Evolutionary conservation across 805 yeast genomes (phyloP).

Genomic region (Yamadazyma ubonensis): DNA sequence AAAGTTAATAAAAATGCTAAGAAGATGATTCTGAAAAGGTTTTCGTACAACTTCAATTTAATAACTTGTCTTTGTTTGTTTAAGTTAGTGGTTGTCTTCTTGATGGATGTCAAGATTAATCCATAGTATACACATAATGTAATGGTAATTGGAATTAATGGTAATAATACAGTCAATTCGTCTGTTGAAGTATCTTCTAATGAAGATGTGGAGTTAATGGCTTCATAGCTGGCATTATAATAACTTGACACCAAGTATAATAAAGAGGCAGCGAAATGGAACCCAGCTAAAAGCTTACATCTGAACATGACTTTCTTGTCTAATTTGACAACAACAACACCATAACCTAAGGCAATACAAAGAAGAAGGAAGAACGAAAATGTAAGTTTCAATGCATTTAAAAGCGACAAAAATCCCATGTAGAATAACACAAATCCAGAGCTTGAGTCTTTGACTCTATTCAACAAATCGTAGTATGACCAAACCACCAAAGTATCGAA

Average conservation of each 20-base stretch:
- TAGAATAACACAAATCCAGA: conserved; percentile 65
- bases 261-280: conserved; percentile 36
- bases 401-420: conserved; percentile 71
- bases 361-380: conserved; percentile 85
- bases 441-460: conserved; percentile 48
- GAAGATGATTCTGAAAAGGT: conserved; percentile 71
- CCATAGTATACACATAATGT: conserved; percentile 73
- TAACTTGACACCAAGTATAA: conserved; percentile 37
- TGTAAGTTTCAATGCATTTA: conserved; percentile 79
- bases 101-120: conserved; percentile 68
- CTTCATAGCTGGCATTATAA: conserved; percentile 24
- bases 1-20: conserved; percentile 68
- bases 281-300: conserved; percentile 42
- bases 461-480: conserved; percentile 86
- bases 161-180: conserved; percentile 47
- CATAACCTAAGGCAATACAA: conserved; percentile 89
- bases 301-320: conserved; percentile 71
- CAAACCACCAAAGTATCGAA: conserved; percentile 83
- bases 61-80: conserved; percentile 87
- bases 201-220: conserved; percentile 21
- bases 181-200: conserved; percentile 54
- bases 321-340: conserved; percentile 85
- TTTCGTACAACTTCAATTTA: conserved; percentile 83
- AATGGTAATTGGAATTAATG: conserved; percentile 69
- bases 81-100: conserved; percentile 69